Conservation (phyloP, 306 rosid species). For the Gillenia trifoliata region DNA sequence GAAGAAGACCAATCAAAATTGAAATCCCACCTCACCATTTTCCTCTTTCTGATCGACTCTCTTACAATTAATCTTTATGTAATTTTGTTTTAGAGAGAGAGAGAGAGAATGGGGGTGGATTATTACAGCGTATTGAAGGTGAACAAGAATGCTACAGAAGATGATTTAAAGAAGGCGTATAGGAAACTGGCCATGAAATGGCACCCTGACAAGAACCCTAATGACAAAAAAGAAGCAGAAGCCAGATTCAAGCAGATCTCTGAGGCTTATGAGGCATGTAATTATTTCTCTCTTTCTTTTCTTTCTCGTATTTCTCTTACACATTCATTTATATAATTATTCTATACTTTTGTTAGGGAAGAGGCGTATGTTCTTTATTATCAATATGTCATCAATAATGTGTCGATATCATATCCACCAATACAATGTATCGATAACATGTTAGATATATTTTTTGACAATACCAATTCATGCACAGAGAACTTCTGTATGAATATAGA, state of each 20-base stretch:
- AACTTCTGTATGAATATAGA: too few relatives aligned
- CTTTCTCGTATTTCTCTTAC: neutral
- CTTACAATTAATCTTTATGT: neutral
- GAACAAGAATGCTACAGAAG: conserved; percentile 64
- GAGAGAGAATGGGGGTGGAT: conserved; percentile 74
- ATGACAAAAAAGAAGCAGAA: conserved; percentile 78
- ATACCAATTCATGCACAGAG: neutral
- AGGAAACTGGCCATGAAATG: conserved; percentile 52
- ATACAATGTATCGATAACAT: too few relatives aligned
- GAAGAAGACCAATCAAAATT: neutral
- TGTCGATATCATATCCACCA: neutral
- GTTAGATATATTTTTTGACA: neutral
- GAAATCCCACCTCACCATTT: neutral
- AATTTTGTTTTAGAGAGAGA: neutral
- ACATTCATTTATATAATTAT: neutral
- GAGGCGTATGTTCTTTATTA: neutral
- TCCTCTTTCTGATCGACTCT: conserved; percentile 6
- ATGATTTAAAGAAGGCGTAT: conserved; percentile 83
- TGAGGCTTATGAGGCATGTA: conserved; percentile 83
- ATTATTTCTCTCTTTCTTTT: neutral
- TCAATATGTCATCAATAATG: neutral
- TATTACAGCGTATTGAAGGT: conserved; percentile 81
- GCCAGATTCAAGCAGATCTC: conserved; percentile 94
- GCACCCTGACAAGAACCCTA: neutral
- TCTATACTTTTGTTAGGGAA: neutral